Conservation (phyloP, 768 basidiomycete genomes). For the Tulasnella calospora region DNA sequence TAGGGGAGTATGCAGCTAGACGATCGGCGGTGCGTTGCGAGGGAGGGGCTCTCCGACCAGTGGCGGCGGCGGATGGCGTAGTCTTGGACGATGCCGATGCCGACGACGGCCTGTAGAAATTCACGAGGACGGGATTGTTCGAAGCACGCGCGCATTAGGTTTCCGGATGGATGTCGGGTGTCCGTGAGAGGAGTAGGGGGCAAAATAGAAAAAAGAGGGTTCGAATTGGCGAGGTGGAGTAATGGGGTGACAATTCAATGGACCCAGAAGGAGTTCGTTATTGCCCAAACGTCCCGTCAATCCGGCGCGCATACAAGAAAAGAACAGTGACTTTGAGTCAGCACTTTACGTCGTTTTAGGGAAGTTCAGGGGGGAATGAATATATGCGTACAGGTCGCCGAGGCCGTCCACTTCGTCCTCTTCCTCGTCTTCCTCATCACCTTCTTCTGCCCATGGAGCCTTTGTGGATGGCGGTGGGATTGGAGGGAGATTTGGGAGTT, state of each 20-base stretch:
- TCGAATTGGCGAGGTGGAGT: constrained; percentile 12
- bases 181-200: background rate
- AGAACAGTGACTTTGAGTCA: background rate
- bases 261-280: background rate
- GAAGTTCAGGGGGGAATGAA: background rate
- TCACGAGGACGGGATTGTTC: background rate
- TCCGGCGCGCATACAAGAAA: background rate
- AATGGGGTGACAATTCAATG: background rate
- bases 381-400: constrained; percentile 40
- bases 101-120: background rate
- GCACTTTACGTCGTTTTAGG: background rate
- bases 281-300: background rate
- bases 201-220: background rate
- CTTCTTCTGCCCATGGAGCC: constrained; percentile 30
- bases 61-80: background rate
- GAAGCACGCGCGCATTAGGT: background rate
- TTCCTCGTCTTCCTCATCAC: constrained; percentile 38
- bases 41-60: background rate
- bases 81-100: background rate
- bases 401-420: constrained; percentile 30
- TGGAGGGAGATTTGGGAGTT: constrained; percentile 58
- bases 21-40: constrained; percentile 14
- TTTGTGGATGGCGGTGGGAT: constrained; percentile 29
- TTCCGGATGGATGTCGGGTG: background rate
- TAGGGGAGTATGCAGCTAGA: constrained; percentile 58